Evolutionary conservation across 495 filamentous ascomycete genomes (phyloP), one percentile per base, ranked within the genome.

Genomic region (Pseudotulostoma volvatum): DNA sequence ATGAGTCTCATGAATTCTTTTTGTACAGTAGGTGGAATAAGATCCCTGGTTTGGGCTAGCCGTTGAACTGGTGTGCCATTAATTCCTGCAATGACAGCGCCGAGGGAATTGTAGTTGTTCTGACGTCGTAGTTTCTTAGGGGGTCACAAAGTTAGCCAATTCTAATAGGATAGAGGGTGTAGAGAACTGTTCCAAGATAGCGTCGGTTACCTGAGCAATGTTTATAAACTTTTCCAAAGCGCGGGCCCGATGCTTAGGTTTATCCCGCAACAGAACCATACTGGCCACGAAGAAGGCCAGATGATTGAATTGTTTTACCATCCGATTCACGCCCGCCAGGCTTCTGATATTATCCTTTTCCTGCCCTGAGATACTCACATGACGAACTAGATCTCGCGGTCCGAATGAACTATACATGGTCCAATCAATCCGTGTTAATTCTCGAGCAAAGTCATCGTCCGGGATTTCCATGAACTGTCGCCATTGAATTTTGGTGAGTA

Each of bases 71-170:
- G 76, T 0, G 79, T 83, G 42, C 80, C 77, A 54, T 93, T 87
- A 53, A 96, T 85, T 16, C 86, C 90, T 4, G 90, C 92, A 40
- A 97, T 71, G 3, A 97, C 76, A 13, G 90, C 90, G 11, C 86
- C 90, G 15, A 97, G 70, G 0, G 84, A 77, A 54, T 96, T 95
- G 63, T 97, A 97, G 57, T 97, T 95, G 59, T 97, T 97, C 43
- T 90, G 63, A 46, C 84, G 75, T 31, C 90, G 82, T 16, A 97
- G 66, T 64, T 81, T 83, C 61, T 79, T 53, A 21, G 23, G 8
- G 13, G 4, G 11, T 20, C n/a, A 5, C 25, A 4, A 13, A 35
- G 37, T 28, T 3, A 18, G 9, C 28, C 18, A 17, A 23, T 57
- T 32, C 50, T 34, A 13, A 35, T 28, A 28, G 18, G 20, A 37